A percentile compares a stretch with the other conserved stretches of the same genome.
phyloP scores from a whole-genome alignment of 805 yeast species.

The Suhomyces tanzawaensis region DNA sequence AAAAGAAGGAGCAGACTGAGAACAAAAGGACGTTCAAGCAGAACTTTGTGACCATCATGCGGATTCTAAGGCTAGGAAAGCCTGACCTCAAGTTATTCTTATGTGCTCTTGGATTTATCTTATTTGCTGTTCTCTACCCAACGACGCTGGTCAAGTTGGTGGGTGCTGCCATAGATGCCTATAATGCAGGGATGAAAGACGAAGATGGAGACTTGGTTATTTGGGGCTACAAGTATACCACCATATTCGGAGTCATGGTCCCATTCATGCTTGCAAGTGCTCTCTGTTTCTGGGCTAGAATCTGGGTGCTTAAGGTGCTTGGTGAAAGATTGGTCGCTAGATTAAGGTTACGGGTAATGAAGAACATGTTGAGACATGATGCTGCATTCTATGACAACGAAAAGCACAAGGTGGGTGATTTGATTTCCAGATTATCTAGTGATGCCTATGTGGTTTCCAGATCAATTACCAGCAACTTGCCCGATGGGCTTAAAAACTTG shows the following conservation, averaged over 20 bases:
- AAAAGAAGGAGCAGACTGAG: conserved; percentile 22
- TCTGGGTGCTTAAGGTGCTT: conserved; percentile 38
- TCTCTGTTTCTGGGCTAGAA: conserved; percentile 46
- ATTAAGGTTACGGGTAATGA: conserved; percentile 40
- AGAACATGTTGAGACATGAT: conserved; percentile 41
- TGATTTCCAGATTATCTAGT: conserved; percentile 42
- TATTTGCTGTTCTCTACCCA: conserved; percentile 44
- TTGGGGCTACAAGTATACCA: conserved; percentile 45
- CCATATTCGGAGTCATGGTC: conserved; percentile 40
- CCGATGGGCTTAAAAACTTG: conserved; percentile 44
- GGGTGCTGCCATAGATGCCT: conserved; percentile 44
- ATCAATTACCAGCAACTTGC: conserved; percentile 42
- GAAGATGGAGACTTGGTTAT: conserved; percentile 39
- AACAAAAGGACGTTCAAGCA: conserved; percentile 29
- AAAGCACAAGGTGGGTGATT: conserved; percentile 46
- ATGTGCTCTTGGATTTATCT: conserved; percentile 39
- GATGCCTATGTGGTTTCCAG: conserved; percentile 47
- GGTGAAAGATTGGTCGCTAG: conserved; percentile 47
- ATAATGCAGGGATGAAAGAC: conserved; percentile 32
- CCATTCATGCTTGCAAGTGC: conserved; percentile 45
- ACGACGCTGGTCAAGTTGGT: conserved; percentile 43
- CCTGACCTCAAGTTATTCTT: conserved; percentile 39
- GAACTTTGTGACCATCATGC: conserved; percentile 35
- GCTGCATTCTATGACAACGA: conserved; percentile 41
- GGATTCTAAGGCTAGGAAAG: conserved; percentile 38